Base-by-base conservation (phyloP, 2,329 filamentous ascomycete genomes). In the Calonectria honghensis region DNA sequence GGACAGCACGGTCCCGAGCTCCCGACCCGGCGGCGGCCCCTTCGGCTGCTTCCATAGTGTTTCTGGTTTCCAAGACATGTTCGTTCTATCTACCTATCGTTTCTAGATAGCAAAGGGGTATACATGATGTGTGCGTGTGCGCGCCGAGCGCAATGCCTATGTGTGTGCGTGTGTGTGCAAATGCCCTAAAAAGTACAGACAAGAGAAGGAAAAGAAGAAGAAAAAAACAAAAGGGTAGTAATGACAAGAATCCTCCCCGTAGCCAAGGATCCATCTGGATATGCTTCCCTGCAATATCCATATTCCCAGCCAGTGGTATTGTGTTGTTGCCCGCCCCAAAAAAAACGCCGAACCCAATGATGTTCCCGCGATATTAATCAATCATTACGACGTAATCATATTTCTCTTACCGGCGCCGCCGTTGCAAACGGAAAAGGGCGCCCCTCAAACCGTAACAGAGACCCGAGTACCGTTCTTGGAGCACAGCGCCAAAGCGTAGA, bases 401-500 rank as follows among this genome's bases (percentile, higher is more conserved):
- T 50, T 50, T 65, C 41, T 65, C 41, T 65, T 65, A 45, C 41
- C 41, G 29, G 10, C 20, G 20, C 41, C 29, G n/a, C 45, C 35
- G 29, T 65, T n/a, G 57, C 48, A 41, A 41, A 48, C 45, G 45
- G 45, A 32, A 6, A 6, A 14, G 37, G 37, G 18, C 27, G 50
- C 35, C 20, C 78, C 35, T 74, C 45, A 80, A 18, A 39, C 65
- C 48, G 48, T 80, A 6, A 75, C 73, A 68, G 77, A 72, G 39
- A 81, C 78, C 35, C 73, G 72, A 39, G 78, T 77, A 10, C 84
- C 84, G 54, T 84, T 81, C 64, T 81, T 84, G 13, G 83, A 85
- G 10, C 83, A 84, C 20, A 83, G 77, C 7, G 83, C 82, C 65
- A 85, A 75, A 3, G 83, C 83, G 68, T 84, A 84, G 29, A 82